Conservation (phyloP, 129 eudicot genomes). For the Arctium lappa region DNA sequence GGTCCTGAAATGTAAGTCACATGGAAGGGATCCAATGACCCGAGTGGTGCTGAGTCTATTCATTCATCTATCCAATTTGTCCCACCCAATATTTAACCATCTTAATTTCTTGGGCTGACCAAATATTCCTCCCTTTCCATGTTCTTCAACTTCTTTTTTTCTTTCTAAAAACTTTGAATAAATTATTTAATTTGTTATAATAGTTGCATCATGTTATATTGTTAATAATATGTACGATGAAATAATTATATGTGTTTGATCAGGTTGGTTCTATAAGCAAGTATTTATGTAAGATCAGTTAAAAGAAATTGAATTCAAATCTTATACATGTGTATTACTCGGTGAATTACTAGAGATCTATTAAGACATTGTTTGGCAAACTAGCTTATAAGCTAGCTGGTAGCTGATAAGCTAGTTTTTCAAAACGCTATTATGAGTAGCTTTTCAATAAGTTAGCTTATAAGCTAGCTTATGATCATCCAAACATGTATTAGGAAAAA, state of each 20-base stretch:
- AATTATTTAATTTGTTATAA: background rate
- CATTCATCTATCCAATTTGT: conserved; percentile 43
- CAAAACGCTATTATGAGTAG: too few relatives aligned
- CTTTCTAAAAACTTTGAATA: background rate
- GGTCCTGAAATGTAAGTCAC: conserved; percentile 33
- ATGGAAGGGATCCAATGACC: conserved; percentile 65
- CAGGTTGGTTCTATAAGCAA: background rate
- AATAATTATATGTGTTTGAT: too few relatives aligned
- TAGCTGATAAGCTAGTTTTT: too few relatives aligned
- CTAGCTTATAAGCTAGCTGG: too few relatives aligned
- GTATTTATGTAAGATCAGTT: background rate
- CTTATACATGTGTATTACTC: too few relatives aligned
- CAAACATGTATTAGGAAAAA: too few relatives aligned
- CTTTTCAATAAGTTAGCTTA: too few relatives aligned
- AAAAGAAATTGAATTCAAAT: background rate
- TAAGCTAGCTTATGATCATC: too few relatives aligned
- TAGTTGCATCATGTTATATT: background rate
- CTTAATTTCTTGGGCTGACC: conserved; percentile 35
- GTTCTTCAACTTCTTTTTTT: conserved; percentile 11
- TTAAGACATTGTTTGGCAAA: too few relatives aligned
- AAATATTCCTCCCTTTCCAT: conserved; percentile 38
- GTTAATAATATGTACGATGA: background rate
- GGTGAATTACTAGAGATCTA: too few relatives aligned
- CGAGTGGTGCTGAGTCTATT: conserved; percentile 32
- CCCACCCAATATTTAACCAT: conserved; percentile 9